Base-by-base conservation (phyloP, 371 early-diverging fungal genomes). In the Syncephalastrum monosporum region DNA sequence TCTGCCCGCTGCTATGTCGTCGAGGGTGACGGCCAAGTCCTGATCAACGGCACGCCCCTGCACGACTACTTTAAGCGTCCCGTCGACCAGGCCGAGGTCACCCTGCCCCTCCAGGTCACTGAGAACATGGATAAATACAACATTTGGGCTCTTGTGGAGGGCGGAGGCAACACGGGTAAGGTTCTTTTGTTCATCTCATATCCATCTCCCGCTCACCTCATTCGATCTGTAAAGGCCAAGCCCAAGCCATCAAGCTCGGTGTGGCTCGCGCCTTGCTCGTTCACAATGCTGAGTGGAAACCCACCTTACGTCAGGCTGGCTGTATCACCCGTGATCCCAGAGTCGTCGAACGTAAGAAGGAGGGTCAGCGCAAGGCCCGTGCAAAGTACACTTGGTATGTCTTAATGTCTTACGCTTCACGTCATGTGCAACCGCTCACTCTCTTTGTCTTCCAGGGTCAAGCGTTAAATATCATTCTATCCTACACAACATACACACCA, bases 271-370 rank as follows among this genome's bases (percentile, higher is more conserved):
- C 90, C 8, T 61, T 97, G n/a, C 69, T 83, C 43, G 79, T 89
- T 25, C 90, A 90, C 53, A 75, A 91, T 14, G 81, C 80, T 14
- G 75, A 67, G 57, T 67, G 85, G 56, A 84, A 86, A 64, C 82
- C 86, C 4, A 63, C 64, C 50, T 69, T 88, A 43, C 75, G 84
- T 64, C 69, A 82, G 74, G 92, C 88, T 44, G 91, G 90, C 1
- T 82, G 92, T 42, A 75, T 91, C 46, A 82, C 75, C 29, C 82
- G 89, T 42, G 97, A 98, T 79, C 82, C 84, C 19, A 84, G 98
- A 67, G 87, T 84, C 52, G 96, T 95, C 41, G 99, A 98, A 80
- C 86, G 97, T 69, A 98, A 98, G 81, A 98, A 98, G 90, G 91
- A 95, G 48, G 95, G 95, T 66, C 94, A 92, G 70, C 91, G 91